Percentiles rank a stretch among this genome's conserved stretches.
phyloP scores from a whole-genome alignment of 148 eudicot genomes.

The Drosera capensis region DNA sequence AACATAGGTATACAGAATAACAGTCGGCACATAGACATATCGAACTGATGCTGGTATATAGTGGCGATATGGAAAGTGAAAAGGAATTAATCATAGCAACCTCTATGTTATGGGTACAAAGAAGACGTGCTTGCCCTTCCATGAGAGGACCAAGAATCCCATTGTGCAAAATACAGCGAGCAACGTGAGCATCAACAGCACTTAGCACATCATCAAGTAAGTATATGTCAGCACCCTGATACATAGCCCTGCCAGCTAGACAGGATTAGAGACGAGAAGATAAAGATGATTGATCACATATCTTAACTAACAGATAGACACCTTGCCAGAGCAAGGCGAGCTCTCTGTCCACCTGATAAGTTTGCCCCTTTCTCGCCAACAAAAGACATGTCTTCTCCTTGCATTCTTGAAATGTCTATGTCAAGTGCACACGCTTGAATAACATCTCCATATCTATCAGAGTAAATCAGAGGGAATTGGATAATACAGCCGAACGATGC shows the following conservation, averaged over 20 bases:
- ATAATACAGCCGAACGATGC: neutral
- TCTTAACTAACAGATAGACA: constrained; percentile 4
- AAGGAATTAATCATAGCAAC: constrained; percentile 18
- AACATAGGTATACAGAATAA: no score
- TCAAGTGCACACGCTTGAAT: constrained; percentile 70
- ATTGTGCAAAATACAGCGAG: constrained; percentile 50
- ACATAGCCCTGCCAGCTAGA: constrained; percentile 57
- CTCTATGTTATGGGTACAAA: constrained; percentile 84
- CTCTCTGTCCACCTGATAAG: constrained; percentile 91
- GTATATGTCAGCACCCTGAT: constrained; percentile 44
- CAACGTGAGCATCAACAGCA: constrained; percentile 97
- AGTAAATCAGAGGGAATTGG: neutral
- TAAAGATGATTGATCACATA: neutral
- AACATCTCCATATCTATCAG: constrained; percentile 53
- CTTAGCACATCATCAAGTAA: constrained; percentile 91
- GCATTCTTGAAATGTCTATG: constrained; percentile 62
- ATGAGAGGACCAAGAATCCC: constrained; percentile 73
- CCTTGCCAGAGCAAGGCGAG: constrained; percentile 97
- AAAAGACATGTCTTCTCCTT: constrained; percentile 71
- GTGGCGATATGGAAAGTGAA: neutral
- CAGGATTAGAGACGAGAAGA: constrained; percentile 1
- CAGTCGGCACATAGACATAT: no score
- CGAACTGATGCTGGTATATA: no score
- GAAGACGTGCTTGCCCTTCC: constrained; percentile 52
- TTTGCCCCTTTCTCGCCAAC: constrained; percentile 84